Evolutionary conservation across 2,329 filamentous ascomycete genomes (phyloP).

Genomic region (Fusarium ramigenum): DNA sequence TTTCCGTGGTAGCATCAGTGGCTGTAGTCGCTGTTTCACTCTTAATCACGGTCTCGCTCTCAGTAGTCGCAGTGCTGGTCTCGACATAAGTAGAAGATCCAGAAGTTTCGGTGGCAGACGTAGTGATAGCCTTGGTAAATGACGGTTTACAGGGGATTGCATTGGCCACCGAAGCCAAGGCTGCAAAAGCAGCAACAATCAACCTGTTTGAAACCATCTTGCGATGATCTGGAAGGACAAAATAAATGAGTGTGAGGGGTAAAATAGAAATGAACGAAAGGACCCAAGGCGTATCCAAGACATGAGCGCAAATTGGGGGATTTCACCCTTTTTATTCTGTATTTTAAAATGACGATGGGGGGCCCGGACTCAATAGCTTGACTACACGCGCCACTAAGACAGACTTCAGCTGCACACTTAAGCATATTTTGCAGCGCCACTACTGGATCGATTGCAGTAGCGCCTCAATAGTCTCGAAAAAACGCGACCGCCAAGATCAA

Average conservation of each 20-base stretch:
- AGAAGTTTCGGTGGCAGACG: not conserved
- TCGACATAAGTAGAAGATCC: not conserved
- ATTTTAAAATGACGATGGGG: not conserved
- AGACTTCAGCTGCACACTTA: not conserved
- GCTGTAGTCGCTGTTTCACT: not conserved
- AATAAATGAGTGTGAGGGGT: not conserved
- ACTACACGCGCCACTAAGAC: not conserved
- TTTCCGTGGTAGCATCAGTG: not conserved
- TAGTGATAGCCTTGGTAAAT: not conserved
- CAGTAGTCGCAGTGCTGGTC: not conserved
- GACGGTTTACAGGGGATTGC: not conserved
- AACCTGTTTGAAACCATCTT: not conserved
- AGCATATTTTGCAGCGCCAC: not conserved
- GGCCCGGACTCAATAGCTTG: not conserved
- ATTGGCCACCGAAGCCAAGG: not conserved
- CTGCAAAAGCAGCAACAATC: not conserved
- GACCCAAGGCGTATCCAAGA: not conserved
- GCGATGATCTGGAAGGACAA: not conserved
- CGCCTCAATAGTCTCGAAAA: not conserved
- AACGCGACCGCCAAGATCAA: rapidly evolving
- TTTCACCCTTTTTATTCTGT: not conserved
- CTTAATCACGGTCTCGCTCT: not conserved
- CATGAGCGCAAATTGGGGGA: not conserved
- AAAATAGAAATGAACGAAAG: not conserved
- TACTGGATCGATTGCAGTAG: not conserved